Conservation (phyloP, 495 filamentous ascomycete species). For the Collariella sp. region DNA sequence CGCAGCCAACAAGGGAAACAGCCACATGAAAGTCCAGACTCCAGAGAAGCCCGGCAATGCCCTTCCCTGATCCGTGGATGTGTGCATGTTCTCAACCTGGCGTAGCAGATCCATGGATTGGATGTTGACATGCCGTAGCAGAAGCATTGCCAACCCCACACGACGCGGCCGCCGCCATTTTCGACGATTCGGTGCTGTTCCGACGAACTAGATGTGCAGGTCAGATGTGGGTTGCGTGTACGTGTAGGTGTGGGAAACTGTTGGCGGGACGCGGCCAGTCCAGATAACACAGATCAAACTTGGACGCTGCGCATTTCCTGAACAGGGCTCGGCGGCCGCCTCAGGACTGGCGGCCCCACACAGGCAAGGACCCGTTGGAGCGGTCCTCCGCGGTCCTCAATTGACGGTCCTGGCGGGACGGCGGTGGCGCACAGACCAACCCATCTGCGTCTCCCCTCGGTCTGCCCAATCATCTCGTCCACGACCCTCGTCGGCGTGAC, state of each 20-base stretch:
- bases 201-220: not conserved
- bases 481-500: conserved; percentile 4
- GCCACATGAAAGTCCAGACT: no score
- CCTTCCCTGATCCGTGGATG: not conserved
- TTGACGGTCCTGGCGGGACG: no score
- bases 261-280: not conserved
- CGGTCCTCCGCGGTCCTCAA: not conserved
- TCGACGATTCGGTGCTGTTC: not conserved
- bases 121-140: no score
- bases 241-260: not conserved
- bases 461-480: not conserved
- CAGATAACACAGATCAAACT: no score
- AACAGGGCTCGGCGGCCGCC: conserved; percentile 12
- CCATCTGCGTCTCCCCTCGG: conserved; percentile 1
- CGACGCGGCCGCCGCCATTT: conserved; percentile 8
- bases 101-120: not conserved
- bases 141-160: no score
- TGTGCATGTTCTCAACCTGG: not conserved
- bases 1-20: no score
- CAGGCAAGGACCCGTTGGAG: conserved; percentile 10
- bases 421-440: conserved; percentile 7
- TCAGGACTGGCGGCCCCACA: not conserved
- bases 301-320: conserved; percentile 9
- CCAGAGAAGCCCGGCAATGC: not conserved
- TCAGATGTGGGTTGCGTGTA: no score